phyloP scores from a whole-genome alignment of 1,284 basidiomycete genomes.

The Leccinum angustisporum region DNA sequence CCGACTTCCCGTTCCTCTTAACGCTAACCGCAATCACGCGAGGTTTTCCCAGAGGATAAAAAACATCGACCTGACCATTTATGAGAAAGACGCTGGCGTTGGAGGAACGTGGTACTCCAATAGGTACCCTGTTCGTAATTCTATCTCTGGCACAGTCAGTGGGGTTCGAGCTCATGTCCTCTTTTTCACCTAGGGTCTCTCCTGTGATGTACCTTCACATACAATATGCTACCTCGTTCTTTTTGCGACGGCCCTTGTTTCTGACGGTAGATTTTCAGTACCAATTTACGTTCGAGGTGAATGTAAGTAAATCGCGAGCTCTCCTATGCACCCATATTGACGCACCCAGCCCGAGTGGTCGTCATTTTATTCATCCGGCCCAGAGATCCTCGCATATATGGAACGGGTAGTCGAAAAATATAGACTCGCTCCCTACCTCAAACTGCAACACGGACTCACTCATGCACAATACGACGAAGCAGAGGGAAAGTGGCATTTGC shows the following conservation, averaged over 20 bases:
- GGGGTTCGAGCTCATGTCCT: background rate
- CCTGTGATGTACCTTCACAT: slow-evolving; percentile 54
- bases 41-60: slow-evolving; percentile 55
- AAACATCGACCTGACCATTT: slow-evolving; percentile 56
- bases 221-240: slow-evolving; percentile 35
- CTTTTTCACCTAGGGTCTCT: background rate
- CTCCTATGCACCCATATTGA: background rate
- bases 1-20: background rate
- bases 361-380: slow-evolving; percentile 55
- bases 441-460: slow-evolving; percentile 52
- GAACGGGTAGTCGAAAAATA: slow-evolving; percentile 57
- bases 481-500: slow-evolving; percentile 54
- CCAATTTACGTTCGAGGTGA: slow-evolving; percentile 56
- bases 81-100: slow-evolving; percentile 25
- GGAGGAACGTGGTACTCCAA: slow-evolving; percentile 59
- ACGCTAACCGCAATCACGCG: background rate
- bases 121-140: slow-evolving; percentile 36
- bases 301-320: slow-evolving; percentile 33
- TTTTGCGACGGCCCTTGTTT: background rate
- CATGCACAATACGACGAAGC: slow-evolving; percentile 51
- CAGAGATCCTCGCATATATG: slow-evolving; percentile 56
- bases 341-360: slow-evolving; percentile 52
- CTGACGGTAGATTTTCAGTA: slow-evolving; percentile 40
- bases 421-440: slow-evolving; percentile 52
- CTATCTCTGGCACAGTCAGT: background rate